Conservation (phyloP, 2,329 filamentous ascomycete species). For the Xylariaceae sp. region DNA sequence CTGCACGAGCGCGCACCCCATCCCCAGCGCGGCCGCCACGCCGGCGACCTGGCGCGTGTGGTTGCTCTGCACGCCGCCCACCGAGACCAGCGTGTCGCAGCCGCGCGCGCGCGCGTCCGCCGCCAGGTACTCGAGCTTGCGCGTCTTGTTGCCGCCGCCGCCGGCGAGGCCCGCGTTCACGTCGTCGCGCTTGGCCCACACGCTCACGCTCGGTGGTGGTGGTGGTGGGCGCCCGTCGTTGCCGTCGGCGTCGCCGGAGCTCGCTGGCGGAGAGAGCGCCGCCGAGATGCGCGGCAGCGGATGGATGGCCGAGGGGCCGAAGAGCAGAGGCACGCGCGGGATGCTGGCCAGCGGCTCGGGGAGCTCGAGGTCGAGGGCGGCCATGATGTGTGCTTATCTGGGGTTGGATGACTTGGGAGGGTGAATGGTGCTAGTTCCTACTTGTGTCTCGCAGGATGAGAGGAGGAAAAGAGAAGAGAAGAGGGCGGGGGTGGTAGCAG, state of each 20-base stretch:
- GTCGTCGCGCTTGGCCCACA: constrained; percentile 68
- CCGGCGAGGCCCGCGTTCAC: constrained; percentile 60
- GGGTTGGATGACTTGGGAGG: no score
- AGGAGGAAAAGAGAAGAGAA: no score
- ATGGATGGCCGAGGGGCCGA: constrained; percentile 63
- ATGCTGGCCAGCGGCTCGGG: constrained; percentile 57
- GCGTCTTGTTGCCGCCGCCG: constrained; percentile 58
- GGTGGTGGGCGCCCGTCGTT: no score
- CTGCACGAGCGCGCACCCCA: constrained; percentile 52
- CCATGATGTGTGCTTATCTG: background rate
- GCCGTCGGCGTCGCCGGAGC: no score
- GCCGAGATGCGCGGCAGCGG: constrained; percentile 56
- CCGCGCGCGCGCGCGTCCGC: constrained; percentile 52
- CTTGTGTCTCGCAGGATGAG: no score
- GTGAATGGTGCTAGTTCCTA: no score
- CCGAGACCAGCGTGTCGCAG: constrained; percentile 56
- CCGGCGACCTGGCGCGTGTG: constrained; percentile 62
- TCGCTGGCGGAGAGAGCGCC: no score
- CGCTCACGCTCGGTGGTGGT: no score
- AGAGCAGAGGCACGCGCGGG: constrained; percentile 53
- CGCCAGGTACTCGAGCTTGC: constrained; percentile 62
- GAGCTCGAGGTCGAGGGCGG: constrained; percentile 31
- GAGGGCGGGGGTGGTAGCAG: no score
- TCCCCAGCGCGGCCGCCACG: constrained; percentile 49
- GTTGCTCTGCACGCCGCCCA: constrained; percentile 64